These are phyloP conservation scores for Leucogyrophana mollusca DNA, from an alignment of 768 basidiomycete species.

Conservation along the genomic window DNA sequence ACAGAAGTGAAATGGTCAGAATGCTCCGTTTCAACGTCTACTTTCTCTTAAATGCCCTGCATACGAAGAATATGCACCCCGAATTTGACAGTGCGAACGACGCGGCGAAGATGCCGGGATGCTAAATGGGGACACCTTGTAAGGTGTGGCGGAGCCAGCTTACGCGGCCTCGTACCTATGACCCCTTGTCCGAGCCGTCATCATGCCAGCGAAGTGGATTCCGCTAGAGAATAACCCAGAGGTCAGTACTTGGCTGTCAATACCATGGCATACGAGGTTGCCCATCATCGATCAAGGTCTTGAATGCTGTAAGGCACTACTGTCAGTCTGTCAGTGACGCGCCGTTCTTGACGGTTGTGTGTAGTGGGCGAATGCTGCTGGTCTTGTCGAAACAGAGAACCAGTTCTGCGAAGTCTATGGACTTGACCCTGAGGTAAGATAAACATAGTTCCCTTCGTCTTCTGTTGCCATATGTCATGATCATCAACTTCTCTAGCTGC, in stretches of 20 bases:
- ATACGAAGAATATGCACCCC: too few relatives aligned
- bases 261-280: too few relatives aligned
- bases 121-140: too few relatives aligned
- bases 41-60: too few relatives aligned
- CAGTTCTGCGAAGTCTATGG: constrained; percentile 74
- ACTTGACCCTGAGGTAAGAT: constrained; percentile 62
- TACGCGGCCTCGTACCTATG: too few relatives aligned
- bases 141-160: too few relatives aligned
- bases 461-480: too few relatives aligned
- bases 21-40: too few relatives aligned
- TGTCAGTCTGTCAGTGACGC: background rate
- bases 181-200: too few relatives aligned
- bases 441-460: constrained; percentile 6
- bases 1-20: too few relatives aligned
- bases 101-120: too few relatives aligned
- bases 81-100: too few relatives aligned
- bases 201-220: constrained; percentile 48
- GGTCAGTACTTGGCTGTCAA: constrained; percentile 23
- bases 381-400: constrained; percentile 47
- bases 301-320: constrained; percentile 23
- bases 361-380: constrained; percentile 73
- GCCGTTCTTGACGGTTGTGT: background rate
- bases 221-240: constrained; percentile 78
- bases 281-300: constrained; percentile 13
- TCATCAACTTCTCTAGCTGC: constrained; percentile 47